Percentiles rank a stretch among this genome's conserved stretches.
phyloP scores from a whole-genome alignment of 352 stramenopile genomes.

The Pythium chondricola region DNA sequence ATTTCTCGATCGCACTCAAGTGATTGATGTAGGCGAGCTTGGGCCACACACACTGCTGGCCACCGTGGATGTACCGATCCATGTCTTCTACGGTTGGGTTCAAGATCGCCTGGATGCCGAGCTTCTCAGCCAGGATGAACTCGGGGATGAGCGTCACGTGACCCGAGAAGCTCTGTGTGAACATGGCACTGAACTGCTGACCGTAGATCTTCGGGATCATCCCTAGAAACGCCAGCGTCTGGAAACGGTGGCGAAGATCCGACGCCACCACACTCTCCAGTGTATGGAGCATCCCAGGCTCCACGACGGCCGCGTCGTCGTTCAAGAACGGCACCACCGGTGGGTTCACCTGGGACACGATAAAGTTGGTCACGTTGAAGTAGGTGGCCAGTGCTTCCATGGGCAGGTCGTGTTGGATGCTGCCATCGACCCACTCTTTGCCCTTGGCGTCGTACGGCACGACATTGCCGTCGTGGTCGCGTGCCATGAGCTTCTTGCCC shows the following conservation, averaged over 20 bases:
- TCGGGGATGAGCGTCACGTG: slow-evolving; percentile 94
- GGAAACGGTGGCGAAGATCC: slow-evolving; percentile 50
- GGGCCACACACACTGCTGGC: slow-evolving; percentile 85
- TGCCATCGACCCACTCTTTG: slow-evolving; percentile 92
- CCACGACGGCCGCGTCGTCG: slow-evolving; percentile 74
- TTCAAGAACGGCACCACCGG: slow-evolving; percentile 89
- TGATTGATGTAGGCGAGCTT: slow-evolving; percentile 92
- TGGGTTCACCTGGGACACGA: slow-evolving; percentile 87
- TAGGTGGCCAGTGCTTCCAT: slow-evolving; percentile 92
- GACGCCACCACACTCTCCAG: slow-evolving; percentile 82
- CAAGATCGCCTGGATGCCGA: slow-evolving; percentile 78
- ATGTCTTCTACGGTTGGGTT: slow-evolving; percentile 76
- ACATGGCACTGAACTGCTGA: slow-evolving; percentile 68
- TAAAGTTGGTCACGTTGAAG: slow-evolving; percentile 93
- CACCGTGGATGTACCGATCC: slow-evolving; percentile 68
- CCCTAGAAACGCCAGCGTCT: slow-evolving; percentile 76
- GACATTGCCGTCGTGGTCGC: slow-evolving; percentile 78
- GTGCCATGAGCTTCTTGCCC: slow-evolving; percentile 74
- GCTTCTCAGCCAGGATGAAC: slow-evolving; percentile 80
- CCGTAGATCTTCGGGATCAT: slow-evolving; percentile 79
- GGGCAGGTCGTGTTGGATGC: slow-evolving; percentile 87
- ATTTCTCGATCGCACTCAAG: slow-evolving; percentile 90
- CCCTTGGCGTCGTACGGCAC: slow-evolving; percentile 89
- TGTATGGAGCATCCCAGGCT: slow-evolving; percentile 56
- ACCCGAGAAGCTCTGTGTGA: slow-evolving; percentile 94